Evolutionary conservation across 768 basidiomycete species (phyloP).

Genomic region (Pleurotus platypus): DNA sequence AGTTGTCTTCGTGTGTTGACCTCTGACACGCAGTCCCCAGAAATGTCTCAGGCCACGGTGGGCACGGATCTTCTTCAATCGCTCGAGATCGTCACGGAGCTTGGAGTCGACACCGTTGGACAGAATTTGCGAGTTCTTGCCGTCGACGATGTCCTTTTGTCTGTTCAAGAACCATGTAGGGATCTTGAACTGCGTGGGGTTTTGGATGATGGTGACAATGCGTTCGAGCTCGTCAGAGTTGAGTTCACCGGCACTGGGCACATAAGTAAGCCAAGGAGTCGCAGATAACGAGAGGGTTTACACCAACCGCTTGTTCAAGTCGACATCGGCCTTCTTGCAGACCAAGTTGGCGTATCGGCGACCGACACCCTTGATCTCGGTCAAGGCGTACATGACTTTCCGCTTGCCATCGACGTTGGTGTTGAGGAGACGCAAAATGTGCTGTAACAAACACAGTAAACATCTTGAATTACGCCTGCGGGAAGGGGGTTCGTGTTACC

Average conservation of each 20-base stretch:
- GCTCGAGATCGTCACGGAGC: conserved; percentile 95
- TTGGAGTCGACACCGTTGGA: conserved; percentile 98
- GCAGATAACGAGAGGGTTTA: background rate
- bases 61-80: conserved; percentile 98
- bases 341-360: conserved; percentile 98
- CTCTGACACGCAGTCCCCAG: conserved; percentile 94
- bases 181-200: conserved; percentile 99
- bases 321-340: conserved; percentile 99
- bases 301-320: conserved; percentile 93
- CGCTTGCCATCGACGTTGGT: conserved; percentile 99
- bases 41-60: conserved; percentile 91
- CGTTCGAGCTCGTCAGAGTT: conserved; percentile 99
- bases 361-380: conserved; percentile 99
- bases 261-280: conserved; percentile 4
- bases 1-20: conserved; percentile 99
- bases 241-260: conserved; percentile 90
- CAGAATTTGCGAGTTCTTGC: conserved; percentile 93
- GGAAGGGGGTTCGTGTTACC: conserved; percentile 33
- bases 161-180: conserved; percentile 99
- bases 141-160: conserved; percentile 96
- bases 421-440: conserved; percentile 98
- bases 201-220: conserved; percentile 98
- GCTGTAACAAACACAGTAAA: conserved; percentile 41
- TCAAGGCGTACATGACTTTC: conserved; percentile 99
- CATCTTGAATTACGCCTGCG: background rate